These are phyloP conservation scores for Hypomontagnella submonticulosa DNA, from an alignment of 495 filamentous ascomycete genomes.

Conservation along the genomic window DNA sequence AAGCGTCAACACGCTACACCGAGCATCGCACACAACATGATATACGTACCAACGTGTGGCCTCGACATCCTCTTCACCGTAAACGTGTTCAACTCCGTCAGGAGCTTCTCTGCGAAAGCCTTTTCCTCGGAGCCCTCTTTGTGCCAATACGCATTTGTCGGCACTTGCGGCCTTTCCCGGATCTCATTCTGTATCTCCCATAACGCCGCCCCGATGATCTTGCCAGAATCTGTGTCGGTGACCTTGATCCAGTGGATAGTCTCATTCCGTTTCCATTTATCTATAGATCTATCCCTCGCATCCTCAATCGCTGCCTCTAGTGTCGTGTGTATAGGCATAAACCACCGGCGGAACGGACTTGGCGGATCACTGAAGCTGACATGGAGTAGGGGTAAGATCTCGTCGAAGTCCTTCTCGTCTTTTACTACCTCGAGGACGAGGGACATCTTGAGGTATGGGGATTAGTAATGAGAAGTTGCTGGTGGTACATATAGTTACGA, in stretches of 20 bases:
- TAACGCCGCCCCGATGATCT: slow-evolving; percentile 47
- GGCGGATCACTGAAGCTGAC: slow-evolving; percentile 22
- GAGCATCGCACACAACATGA: background rate
- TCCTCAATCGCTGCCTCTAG: slow-evolving; percentile 16
- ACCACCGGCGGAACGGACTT: slow-evolving; percentile 23
- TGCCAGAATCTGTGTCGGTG: slow-evolving; percentile 50
- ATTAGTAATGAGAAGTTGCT: too few species aligned
- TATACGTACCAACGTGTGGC: slow-evolving; percentile 44
- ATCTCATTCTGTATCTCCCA: slow-evolving; percentile 52
- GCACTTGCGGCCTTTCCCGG: slow-evolving; percentile 32
- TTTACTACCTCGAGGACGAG: slow-evolving; percentile 21
- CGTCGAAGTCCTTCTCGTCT: slow-evolving; percentile 17
- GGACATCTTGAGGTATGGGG: slow-evolving; percentile 15
- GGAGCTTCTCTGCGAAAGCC: slow-evolving; percentile 23
- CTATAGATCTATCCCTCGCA: slow-evolving; percentile 17
- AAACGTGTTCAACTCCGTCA: slow-evolving; percentile 42
- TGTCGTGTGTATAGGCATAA: slow-evolving; percentile 29
- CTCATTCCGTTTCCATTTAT: slow-evolving; percentile 38
- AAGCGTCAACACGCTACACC: background rate
- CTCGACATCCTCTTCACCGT: slow-evolving; percentile 46
- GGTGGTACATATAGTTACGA: too few species aligned
- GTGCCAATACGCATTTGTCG: slow-evolving; percentile 46
- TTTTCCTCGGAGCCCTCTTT: slow-evolving; percentile 46
- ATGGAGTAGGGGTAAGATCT: slow-evolving; percentile 22
- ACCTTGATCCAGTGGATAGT: slow-evolving; percentile 50